Conservation (phyloP, 148 eudicot genomes). For the Amaranthus palmeri region DNA sequence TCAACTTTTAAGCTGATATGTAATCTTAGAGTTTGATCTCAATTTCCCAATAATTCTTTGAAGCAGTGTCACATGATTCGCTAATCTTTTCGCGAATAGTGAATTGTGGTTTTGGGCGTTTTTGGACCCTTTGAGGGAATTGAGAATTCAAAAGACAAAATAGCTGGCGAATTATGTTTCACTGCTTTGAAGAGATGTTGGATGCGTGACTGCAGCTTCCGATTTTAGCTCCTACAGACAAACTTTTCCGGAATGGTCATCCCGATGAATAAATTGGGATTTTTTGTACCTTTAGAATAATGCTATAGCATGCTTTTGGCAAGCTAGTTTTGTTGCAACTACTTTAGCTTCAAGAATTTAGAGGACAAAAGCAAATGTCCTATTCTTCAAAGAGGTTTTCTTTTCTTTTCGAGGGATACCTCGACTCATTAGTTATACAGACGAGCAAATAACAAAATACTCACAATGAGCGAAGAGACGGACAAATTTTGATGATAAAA, state of each 20-base stretch:
- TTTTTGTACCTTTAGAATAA: background rate
- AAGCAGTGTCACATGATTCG: background rate
- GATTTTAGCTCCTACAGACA: background rate
- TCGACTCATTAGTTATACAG: background rate
- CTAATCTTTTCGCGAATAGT: background rate
- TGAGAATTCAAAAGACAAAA: no score
- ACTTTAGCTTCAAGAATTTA: background rate
- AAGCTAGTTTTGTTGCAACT: background rate
- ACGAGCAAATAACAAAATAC: slow-evolving; percentile 1
- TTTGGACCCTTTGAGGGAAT: no score
- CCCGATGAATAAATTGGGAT: background rate
- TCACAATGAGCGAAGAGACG: background rate
- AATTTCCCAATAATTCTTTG: background rate
- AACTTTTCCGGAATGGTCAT: background rate
- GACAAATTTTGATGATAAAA: background rate
- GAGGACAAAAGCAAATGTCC: background rate
- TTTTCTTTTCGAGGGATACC: background rate
- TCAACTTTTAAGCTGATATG: background rate
- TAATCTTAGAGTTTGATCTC: background rate
- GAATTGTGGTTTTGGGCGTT: no score
- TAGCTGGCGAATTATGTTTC: background rate
- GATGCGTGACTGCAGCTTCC: background rate
- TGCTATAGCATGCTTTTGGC: background rate
- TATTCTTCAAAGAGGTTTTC: background rate
- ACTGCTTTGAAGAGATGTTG: background rate